Conservation (phyloP, 73 alveolate genomes). For the Symbiodinium pilosum region DNA sequence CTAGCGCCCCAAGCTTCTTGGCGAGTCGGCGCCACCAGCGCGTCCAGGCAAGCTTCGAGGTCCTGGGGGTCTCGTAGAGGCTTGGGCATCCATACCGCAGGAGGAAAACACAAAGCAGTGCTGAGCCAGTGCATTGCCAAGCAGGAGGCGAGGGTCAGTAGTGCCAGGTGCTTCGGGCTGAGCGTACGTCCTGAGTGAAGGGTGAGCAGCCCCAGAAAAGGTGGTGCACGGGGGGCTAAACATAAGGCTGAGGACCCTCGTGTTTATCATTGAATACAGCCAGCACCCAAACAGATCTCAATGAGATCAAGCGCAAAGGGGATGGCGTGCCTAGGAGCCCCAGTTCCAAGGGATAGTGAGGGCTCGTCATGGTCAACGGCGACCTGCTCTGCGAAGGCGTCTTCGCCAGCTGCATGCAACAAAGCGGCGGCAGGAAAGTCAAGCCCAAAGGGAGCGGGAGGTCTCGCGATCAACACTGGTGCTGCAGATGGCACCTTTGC, state of each 20-base stretch:
- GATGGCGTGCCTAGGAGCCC: background rate
- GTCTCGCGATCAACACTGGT: background rate
- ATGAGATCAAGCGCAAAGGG: background rate
- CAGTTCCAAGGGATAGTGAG: background rate
- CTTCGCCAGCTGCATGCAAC: background rate
- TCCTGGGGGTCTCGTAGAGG: background rate
- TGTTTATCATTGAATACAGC: too few relatives aligned
- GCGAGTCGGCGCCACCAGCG: background rate
- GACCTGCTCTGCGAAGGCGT: background rate
- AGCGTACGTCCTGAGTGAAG: background rate
- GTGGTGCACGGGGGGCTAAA: slow-evolving; percentile 2
- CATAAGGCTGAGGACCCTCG: too few relatives aligned
- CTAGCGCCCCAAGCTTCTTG: background rate
- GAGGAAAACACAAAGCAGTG: background rate
- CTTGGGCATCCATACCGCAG: background rate
- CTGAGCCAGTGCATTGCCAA: background rate
- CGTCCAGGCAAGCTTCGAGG: slow-evolving; percentile 13
- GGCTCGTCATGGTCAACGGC: too few relatives aligned
- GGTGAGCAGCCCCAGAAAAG: background rate
- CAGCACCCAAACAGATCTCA: too few relatives aligned
- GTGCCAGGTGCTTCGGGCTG: background rate
- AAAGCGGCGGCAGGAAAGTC: background rate
- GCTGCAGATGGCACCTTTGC: background rate
- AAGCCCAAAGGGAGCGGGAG: background rate
- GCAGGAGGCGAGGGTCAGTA: too few relatives aligned